Evolutionary conservation across 2,329 filamentous ascomycete genomes (phyloP), one percentile per base, ranked within the genome.

Genomic region (Arthrobotrys iridis): DNA sequence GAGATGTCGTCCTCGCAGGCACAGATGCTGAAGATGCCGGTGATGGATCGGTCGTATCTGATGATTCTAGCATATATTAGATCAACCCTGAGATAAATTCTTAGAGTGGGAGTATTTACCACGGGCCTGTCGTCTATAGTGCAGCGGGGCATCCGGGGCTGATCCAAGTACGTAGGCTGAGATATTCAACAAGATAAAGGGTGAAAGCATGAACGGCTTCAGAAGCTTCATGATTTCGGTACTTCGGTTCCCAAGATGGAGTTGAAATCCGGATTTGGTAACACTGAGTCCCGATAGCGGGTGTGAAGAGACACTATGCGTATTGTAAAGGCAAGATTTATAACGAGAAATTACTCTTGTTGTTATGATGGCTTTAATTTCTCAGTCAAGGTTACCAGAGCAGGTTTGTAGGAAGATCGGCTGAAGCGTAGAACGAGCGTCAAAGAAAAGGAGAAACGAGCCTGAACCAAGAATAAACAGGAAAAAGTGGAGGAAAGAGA

Each of bases 171-270:
- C 68, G 15, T 18, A 18, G 2, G 26, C 18, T 13, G 52, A 73
- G 18, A 35, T 15, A 20, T 43, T 73, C 18, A 73, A 13, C 52
- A 65, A 35, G 30, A 73, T 11, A 4, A 73, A 22, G 2, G 67
- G 65, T 6, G 67, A 72, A 13, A 72, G 18, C n/a, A 73, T 20
- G 18, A 73, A 37, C 7, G 68, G 55, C 43, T 15, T 50, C 22
- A 63, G 58, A 15, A 73, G n/a, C 13, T 46, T 50, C 68, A 73
- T 73, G n/a, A n/a, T 33, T 40, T 20, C 5, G 10, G 26, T 15
- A 11, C n/a, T n/a, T n/a, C n/a, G n/a, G n/a, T n/a, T n/a, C n/a
- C n/a, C n/a, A n/a, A n/a, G n/a, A n/a, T n/a, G n/a, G n/a, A n/a
- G n/a, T n/a, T n/a, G n/a, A n/a, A n/a, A n/a, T n/a, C n/a, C n/a